phyloP scores from a whole-genome alignment of 1,139 yeast species.

The Magnusiomyces sp. region DNA sequence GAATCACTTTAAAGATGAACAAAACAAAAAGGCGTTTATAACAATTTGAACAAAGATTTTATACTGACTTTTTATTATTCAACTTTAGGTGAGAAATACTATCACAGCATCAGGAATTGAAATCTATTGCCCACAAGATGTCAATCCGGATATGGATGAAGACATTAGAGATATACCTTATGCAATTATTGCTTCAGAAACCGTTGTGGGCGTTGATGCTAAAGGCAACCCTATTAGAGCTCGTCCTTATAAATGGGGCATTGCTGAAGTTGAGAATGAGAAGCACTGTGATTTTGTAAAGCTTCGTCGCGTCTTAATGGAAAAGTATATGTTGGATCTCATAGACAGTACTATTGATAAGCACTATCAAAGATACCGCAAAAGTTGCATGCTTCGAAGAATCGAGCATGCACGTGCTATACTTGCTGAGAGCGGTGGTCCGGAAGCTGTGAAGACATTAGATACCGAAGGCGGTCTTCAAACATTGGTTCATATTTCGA shows the following conservation, averaged over 20 bases:
- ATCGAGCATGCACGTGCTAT: conserved; percentile 50
- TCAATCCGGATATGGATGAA: conserved; percentile 23
- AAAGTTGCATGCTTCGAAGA: conserved; percentile 59
- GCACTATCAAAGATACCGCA: conserved; percentile 75
- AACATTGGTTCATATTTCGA: conserved; percentile 35
- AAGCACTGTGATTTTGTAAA: conserved; percentile 55
- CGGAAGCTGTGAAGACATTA: conserved; percentile 13
- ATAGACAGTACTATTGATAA: conserved; percentile 70
- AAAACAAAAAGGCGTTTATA: background rate
- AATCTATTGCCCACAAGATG: conserved; percentile 48
- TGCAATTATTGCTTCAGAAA: conserved; percentile 47
- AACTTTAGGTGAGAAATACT: conserved; percentile 34
- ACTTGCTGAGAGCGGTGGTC: conserved; percentile 29
- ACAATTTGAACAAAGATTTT: background rate
- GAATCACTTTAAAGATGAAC: background rate
- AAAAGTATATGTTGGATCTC: conserved; percentile 64
- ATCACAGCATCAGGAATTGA: conserved; percentile 44
- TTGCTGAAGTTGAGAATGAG: conserved; percentile 59
- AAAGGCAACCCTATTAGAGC: conserved; percentile 45
- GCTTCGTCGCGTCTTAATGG: conserved; percentile 53
- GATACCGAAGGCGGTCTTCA: conserved; percentile 28
- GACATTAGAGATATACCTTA: conserved; percentile 41
- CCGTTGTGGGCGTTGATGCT: conserved; percentile 23
- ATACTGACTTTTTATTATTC: background rate
- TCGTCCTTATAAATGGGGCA: conserved; percentile 66